phyloP scores from a whole-genome alignment of 2,329 filamentous ascomycete genomes.

The Chrysoporthe austroafricana region DNA sequence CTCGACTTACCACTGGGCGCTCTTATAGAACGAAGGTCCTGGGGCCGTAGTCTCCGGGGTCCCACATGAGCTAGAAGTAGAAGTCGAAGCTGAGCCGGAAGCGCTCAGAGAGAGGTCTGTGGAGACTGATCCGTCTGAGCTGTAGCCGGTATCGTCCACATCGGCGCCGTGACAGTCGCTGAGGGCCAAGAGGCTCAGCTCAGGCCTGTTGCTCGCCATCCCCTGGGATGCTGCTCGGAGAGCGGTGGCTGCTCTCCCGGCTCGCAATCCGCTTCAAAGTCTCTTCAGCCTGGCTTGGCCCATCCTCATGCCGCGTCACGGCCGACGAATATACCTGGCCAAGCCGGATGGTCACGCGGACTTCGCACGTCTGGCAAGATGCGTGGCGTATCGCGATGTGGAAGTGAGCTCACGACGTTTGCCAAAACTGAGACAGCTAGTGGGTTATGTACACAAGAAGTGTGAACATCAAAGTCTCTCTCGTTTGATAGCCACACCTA shows the following conservation, averaged over 20 bases:
- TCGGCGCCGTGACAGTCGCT: neutral
- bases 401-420: neutral
- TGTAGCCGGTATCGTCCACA: neutral
- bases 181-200: constrained; percentile 22
- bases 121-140: neutral
- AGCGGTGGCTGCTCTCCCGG: neutral
- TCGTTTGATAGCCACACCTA: neutral
- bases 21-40: constrained; percentile 42
- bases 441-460: neutral
- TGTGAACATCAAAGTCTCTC: no score
- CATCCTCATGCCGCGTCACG: no score
- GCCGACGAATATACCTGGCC: no score
- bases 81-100: constrained; percentile 23
- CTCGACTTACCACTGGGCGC: constrained; percentile 43
- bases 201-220: constrained; percentile 21
- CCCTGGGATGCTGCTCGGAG: neutral
- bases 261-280: neutral
- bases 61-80: neutral
- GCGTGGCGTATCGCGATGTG: neutral
- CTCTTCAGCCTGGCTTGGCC: neutral
- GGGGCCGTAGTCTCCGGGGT: neutral
- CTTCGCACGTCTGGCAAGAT: neutral
- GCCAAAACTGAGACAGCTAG: neutral
- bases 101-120: constrained; percentile 13
- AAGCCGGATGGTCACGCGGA: no score